Evolutionary conservation across 2,329 filamentous ascomycete species (phyloP).

Genomic region (Curvularia sp.): DNA sequence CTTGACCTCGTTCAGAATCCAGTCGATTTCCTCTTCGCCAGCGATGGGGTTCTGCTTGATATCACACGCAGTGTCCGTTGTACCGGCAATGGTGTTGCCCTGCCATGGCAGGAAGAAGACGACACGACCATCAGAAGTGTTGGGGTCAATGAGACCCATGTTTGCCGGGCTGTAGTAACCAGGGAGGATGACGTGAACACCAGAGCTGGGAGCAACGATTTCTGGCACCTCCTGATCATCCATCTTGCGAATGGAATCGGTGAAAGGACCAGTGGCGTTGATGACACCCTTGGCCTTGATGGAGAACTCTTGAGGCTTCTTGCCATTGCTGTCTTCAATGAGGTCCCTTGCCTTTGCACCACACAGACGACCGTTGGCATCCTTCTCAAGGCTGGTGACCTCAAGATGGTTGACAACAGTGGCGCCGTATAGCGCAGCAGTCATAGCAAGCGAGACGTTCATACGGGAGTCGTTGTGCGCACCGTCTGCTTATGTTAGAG

Average conservation of each 20-base stretch:
- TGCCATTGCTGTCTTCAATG: conserved; percentile 70
- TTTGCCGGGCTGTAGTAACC: conserved; percentile 85
- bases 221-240: conserved; percentile 75
- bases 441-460: conserved; percentile 89
- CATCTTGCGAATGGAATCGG: conserved; percentile 83
- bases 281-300: conserved; percentile 82
- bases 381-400: conserved; percentile 78
- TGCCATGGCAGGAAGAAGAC: conserved; percentile 96
- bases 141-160: conserved; percentile 87
- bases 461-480: conserved; percentile 92
- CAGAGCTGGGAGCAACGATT: conserved; percentile 84
- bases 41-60: conserved; percentile 78
- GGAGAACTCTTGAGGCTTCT: conserved; percentile 67
- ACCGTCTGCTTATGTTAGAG: conserved; percentile 65
- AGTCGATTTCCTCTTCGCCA: conserved; percentile 83
- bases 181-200: conserved; percentile 85
- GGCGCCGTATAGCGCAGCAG: conserved; percentile 83
- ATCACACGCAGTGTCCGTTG: conserved; percentile 78
- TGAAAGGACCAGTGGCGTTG: conserved; percentile 89
- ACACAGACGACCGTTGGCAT: conserved; percentile 73
- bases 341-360: conserved; percentile 77
- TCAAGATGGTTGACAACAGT: conserved; percentile 86
- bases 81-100: conserved; percentile 89
- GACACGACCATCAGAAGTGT: conserved; percentile 85
- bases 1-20: conserved; percentile 84